A percentile compares a stretch with the other conserved stretches of the same genome.
phyloP scores from a whole-genome alignment of 2,329 filamentous ascomycete species.

The Pseudopyricularia javanii region DNA sequence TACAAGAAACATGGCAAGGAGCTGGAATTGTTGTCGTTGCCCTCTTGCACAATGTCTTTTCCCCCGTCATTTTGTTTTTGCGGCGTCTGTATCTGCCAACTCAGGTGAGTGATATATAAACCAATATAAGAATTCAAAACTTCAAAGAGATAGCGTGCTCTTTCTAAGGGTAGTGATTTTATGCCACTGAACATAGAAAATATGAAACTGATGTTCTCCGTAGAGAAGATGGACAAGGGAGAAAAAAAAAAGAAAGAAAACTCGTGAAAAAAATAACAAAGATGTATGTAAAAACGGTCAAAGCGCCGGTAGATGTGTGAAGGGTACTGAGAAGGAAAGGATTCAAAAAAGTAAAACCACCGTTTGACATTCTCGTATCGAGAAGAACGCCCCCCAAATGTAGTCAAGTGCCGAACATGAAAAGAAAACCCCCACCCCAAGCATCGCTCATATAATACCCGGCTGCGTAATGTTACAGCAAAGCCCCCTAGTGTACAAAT shows the following conservation, averaged over 20 bases:
- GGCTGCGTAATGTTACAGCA: background rate
- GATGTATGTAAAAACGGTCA: slow-evolving; percentile 3
- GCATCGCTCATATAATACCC: background rate
- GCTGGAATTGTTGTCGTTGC: too few species aligned
- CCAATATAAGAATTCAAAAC: background rate
- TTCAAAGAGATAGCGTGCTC: background rate
- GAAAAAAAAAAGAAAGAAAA: background rate
- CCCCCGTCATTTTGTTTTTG: background rate
- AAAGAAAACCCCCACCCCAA: slow-evolving; percentile 1
- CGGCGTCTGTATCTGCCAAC: background rate
- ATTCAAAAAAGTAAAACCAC: slow-evolving; percentile 1
- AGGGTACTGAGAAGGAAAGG: background rate
- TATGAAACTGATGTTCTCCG: background rate
- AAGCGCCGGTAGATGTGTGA: slow-evolving; percentile 1
- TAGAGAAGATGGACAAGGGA: background rate
- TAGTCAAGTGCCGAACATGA: slow-evolving; percentile 1
- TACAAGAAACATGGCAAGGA: too few species aligned
- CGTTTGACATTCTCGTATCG: background rate
- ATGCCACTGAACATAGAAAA: background rate
- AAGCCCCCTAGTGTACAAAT: background rate
- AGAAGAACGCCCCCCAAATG: background rate
- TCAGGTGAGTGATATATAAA: background rate
- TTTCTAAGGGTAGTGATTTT: background rate
- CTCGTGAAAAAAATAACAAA: slow-evolving; percentile 2
- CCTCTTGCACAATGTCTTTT: too few species aligned